A percentile compares a stretch with the other conserved stretches of the same genome.
phyloP scores from a whole-genome alignment of 768 basidiomycete species.

The Tricholoma flavovirens region DNA sequence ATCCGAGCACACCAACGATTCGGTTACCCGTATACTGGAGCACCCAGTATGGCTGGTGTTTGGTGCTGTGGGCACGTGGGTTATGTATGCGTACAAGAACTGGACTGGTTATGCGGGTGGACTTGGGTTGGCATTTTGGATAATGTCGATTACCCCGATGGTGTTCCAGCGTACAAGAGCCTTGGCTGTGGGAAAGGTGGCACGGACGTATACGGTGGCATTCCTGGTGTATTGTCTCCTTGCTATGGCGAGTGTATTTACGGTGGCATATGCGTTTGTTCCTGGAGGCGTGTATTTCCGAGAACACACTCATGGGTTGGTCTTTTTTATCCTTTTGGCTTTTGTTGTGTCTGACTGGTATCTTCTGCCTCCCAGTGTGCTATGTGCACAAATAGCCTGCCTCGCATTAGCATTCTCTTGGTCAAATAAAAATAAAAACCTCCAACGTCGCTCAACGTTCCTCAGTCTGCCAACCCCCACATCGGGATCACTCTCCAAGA shows the following conservation, averaged over 20 bases:
- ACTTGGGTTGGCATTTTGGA: conserved; percentile 54
- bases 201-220: conserved; percentile 47
- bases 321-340: conserved; percentile 11
- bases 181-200: conserved; percentile 29
- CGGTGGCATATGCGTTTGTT: conserved; percentile 88
- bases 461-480: neutral
- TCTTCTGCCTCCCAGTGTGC: conserved; percentile 35
- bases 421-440: conserved; percentile 14
- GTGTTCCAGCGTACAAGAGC: conserved; percentile 44
- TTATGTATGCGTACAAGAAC: conserved; percentile 54
- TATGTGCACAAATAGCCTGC: conserved; percentile 45
- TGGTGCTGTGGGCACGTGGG: conserved; percentile 46
- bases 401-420: conserved; percentile 45
- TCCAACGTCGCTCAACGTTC: neutral
- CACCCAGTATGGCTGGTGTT: conserved; percentile 50
- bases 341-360: neutral
- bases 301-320: conserved; percentile 72
- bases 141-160: conserved; percentile 57
- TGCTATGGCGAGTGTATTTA: conserved; percentile 68
- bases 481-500: conserved; percentile 11
- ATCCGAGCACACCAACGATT: neutral
- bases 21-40: conserved; percentile 26
- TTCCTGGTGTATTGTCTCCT: conserved; percentile 59
- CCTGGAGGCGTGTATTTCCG: conserved; percentile 71
- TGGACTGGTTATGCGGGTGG: conserved; percentile 71